These are phyloP conservation scores for Paracoccidioides lutzii DNA, from an alignment of 2,329 filamentous ascomycete species.

Conservation along the genomic window DNA sequence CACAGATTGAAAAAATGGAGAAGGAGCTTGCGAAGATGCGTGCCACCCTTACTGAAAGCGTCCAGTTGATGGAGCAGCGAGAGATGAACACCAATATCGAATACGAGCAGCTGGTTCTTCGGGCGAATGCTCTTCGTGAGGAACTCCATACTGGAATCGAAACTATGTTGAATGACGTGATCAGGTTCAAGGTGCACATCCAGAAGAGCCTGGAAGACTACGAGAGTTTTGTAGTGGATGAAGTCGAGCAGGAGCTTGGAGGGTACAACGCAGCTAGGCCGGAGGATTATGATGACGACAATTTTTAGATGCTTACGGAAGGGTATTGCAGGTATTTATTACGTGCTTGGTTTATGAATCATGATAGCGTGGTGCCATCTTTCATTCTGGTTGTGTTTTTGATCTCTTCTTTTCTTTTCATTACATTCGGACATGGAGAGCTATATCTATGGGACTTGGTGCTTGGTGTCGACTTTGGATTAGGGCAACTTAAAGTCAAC, in stretches of 20 bases:
- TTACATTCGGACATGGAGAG: not conserved
- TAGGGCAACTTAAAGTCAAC: not conserved
- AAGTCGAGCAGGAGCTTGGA: constrained; percentile 76
- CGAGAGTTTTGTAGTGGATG: constrained; percentile 82
- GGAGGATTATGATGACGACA: not conserved
- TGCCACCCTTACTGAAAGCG: constrained; percentile 65
- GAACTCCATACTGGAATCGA: constrained; percentile 97
- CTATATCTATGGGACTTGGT: not conserved
- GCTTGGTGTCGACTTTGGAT: not conserved
- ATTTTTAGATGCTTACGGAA: constrained; percentile 1
- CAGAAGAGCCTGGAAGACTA: constrained; percentile 89
- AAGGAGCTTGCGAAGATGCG: constrained; percentile 95
- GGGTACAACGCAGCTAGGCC: constrained; percentile 20
- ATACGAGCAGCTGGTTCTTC: constrained; percentile 82
- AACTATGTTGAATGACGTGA: constrained; percentile 89
- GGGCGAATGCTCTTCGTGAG: constrained; percentile 73
- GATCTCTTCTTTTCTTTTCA: not conserved
- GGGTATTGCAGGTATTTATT: not conserved
- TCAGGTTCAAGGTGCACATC: constrained; percentile 96
- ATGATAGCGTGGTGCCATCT: constrained; percentile 9
- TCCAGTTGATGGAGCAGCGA: constrained; percentile 83
- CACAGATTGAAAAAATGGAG: constrained; percentile 97
- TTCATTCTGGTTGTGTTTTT: not conserved
- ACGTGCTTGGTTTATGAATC: constrained; percentile 5
- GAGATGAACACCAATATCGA: constrained; percentile 97